Evolutionary conservation across 202 grass and related monocot genomes (phyloP), one percentile per base, ranked within the genome.

Genomic region (Setaria italica): DNA sequence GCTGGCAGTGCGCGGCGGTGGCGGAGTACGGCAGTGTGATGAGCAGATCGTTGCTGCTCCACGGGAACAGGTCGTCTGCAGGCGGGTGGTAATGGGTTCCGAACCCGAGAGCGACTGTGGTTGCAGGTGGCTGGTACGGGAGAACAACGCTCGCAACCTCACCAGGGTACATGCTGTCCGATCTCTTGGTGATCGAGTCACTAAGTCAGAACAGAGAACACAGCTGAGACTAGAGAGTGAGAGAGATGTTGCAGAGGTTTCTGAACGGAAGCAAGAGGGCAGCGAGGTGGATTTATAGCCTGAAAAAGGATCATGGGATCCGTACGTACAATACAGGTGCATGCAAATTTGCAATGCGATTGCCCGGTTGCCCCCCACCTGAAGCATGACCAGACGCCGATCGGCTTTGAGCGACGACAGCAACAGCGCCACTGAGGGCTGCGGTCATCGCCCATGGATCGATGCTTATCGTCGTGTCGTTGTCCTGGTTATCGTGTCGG

Each of bases 261-360:
- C 21, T 72, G 74, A 81, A 69, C 11, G 70, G 25, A 54, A 71
- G 48, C 33, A 70, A 76, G 62, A 66, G 72, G 32, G 63, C 63
- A 14, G 81, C 2, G 70, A 16, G 60, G 63, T 51, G 63, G 70
- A 87, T 91, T 91, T 94, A 91, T 94, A 94, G 85, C 17, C 54
- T n/a, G 19, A 19, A 82, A 71, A 46, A 2, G 81, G 80, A 69
- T 69, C n/a, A 54, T 21, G 19, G 50, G 2, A 13, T 20, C 53
- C 25, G 63, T 69, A 60, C 65, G 13, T 62, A 33, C 16, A 55
- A 35, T 0, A 51, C 30, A 77, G 50, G 37, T 41, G 11, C 34
- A 42, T 77, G 21, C 77, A 20, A 64, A 41, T 5, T 33, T 64
- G 10, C 21, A 33, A 55, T 37, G 39, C 33, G 16, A 53, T 34